phyloP scores from a whole-genome alignment of 108 stramenopile species.

The Cafeteria roenbergensis region DNA sequence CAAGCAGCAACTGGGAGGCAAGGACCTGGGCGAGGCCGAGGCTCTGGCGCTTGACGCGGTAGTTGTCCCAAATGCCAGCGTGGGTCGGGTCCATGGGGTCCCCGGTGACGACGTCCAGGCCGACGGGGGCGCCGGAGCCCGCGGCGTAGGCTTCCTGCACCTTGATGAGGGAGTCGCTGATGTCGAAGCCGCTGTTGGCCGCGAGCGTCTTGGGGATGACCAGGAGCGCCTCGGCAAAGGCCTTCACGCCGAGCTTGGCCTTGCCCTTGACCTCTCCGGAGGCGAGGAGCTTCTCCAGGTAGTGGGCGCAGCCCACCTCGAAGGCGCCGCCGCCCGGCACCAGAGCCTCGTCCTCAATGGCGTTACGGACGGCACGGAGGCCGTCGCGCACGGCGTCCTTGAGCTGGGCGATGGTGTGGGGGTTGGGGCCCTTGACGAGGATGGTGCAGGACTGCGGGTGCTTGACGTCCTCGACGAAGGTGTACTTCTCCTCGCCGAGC shows the following conservation, averaged over 20 bases:
- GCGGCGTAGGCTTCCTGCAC: conserved; percentile 64
- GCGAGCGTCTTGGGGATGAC: conserved; percentile 91
- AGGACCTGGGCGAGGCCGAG: conserved; percentile 81
- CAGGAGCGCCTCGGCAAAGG: conserved; percentile 87
- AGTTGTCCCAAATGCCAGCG: conserved; percentile 91
- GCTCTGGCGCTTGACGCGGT: conserved; percentile 84
- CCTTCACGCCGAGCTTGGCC: conserved; percentile 82
- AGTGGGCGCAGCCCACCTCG: conserved; percentile 69
- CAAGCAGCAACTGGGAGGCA: conserved; percentile 88
- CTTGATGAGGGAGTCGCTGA: conserved; percentile 73
- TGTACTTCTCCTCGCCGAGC: conserved; percentile 94
- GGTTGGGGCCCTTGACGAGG: conserved; percentile 89
- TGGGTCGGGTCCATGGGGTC: conserved; percentile 78
- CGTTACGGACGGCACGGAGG: conserved; percentile 85
- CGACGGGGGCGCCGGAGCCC: conserved; percentile 56
- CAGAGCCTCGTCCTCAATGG: conserved; percentile 74
- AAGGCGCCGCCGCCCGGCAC: conserved; percentile 95
- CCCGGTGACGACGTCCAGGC: conserved; percentile 76
- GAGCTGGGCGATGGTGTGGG: conserved; percentile 86
- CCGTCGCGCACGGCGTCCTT: conserved; percentile 97
- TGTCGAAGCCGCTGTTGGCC: conserved; percentile 91
- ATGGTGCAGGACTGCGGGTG: conserved; percentile 79
- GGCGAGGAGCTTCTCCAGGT: conserved; percentile 51
- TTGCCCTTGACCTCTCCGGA: conserved; percentile 63
- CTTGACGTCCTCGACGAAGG: conserved; percentile 89